phyloP scores from a whole-genome alignment of 1,139 yeast genomes.

The Candida pseudoviswanathii region DNA sequence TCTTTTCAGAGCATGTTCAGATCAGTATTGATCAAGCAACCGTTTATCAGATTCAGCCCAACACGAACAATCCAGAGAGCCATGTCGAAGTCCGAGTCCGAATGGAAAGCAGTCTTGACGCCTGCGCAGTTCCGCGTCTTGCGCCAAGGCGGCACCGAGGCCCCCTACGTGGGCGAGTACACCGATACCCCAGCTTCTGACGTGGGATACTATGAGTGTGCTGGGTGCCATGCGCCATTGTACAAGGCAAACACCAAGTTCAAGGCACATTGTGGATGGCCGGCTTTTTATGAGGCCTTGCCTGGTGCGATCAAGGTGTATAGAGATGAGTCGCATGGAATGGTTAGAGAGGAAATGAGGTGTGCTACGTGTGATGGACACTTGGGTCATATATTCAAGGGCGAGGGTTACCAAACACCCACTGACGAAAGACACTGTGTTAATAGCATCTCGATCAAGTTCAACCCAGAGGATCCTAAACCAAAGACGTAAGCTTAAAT shows the following conservation, averaged over 20 bases:
- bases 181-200: slow-evolving; percentile 44
- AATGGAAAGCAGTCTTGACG: slow-evolving; percentile 79
- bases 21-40: background rate
- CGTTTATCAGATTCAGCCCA: background rate
- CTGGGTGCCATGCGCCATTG: slow-evolving; percentile 78
- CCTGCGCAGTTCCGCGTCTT: slow-evolving; percentile 81
- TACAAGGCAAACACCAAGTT: slow-evolving; percentile 82
- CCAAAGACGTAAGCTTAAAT: slow-evolving; percentile 7
- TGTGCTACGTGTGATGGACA: slow-evolving; percentile 93
- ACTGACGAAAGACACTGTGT: slow-evolving; percentile 96
- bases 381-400: slow-evolving; percentile 89
- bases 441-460: slow-evolving; percentile 78
- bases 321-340: slow-evolving; percentile 68
- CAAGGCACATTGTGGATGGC: slow-evolving; percentile 96
- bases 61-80: slow-evolving; percentile 3
- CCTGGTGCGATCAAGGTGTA: slow-evolving; percentile 72
- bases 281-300: slow-evolving; percentile 87
- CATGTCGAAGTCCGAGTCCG: slow-evolving; percentile 52
- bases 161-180: slow-evolving; percentile 78
- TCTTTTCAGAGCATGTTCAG: background rate
- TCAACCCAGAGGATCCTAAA: slow-evolving; percentile 29
- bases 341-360: slow-evolving; percentile 84
- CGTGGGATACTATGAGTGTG: slow-evolving; percentile 76
- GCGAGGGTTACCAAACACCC: slow-evolving; percentile 91
- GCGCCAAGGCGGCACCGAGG: slow-evolving; percentile 81